A percentile compares a stretch with the other conserved stretches of the same genome.
phyloP scores from a whole-genome alignment of 208 protist genomes.

The Leishmania guyanensis region DNA sequence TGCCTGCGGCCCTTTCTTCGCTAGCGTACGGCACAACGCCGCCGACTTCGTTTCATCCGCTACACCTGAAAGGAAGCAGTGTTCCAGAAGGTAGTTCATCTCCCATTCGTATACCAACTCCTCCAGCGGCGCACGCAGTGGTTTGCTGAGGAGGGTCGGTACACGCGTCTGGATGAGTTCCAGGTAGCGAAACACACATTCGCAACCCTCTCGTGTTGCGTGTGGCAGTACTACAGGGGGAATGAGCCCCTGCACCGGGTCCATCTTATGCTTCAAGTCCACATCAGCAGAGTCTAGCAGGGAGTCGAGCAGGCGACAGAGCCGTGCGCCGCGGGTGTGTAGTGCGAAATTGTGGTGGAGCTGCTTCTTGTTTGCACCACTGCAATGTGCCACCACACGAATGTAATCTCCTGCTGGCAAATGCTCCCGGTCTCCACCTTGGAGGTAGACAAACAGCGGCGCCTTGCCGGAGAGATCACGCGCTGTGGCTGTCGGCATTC shows the following conservation, averaged over 20 bases:
- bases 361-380: slow-evolving; percentile 26
- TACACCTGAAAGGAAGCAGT: slow-evolving; percentile 42
- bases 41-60: slow-evolving; percentile 31
- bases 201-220: slow-evolving; percentile 64
- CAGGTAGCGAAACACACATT: slow-evolving; percentile 74
- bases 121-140: slow-evolving; percentile 77
- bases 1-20: slow-evolving; percentile 38
- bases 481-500: slow-evolving; percentile 17
- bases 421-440: slow-evolving; percentile 31
- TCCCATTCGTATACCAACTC: slow-evolving; percentile 87
- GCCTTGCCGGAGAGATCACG: slow-evolving; percentile 41
- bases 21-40: slow-evolving; percentile 37
- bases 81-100: slow-evolving; percentile 62
- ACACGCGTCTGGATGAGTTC: slow-evolving; percentile 73
- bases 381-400: slow-evolving; percentile 56
- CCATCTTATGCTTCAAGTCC: slow-evolving; percentile 33
- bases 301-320: slow-evolving; percentile 78
- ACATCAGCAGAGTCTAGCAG: slow-evolving; percentile 71
- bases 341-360: slow-evolving; percentile 69
- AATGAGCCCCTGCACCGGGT: slow-evolving; percentile 39
- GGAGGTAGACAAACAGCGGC: slow-evolving; percentile 38
- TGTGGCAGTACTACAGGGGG: slow-evolving; percentile 75
- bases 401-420: slow-evolving; percentile 71
- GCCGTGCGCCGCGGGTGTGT: slow-evolving; percentile 69
- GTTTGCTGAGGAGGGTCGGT: slow-evolving; percentile 78